Evolutionary conservation across 2,329 filamentous ascomycete species (phyloP), one percentile per base, ranked within the genome.

Genomic region (Cladobotryum mycophilum): DNA sequence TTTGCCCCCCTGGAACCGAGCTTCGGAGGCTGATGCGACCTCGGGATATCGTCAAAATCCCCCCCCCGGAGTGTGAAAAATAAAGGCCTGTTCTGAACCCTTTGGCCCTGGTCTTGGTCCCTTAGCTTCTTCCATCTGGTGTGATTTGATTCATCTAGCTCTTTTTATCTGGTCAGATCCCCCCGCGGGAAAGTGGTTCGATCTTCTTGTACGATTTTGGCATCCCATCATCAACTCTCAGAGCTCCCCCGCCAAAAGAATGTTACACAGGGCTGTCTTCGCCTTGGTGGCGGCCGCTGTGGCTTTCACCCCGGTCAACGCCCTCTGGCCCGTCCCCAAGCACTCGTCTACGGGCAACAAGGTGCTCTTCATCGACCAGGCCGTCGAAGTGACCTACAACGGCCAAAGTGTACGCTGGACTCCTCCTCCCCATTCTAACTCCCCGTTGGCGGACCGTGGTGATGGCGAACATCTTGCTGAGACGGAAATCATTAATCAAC

Each of bases 271-370:
- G 48, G 43, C 38, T 14, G 37, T 48, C n/a, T 42, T 43, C 33
- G 43, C 33, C 15, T 41, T 51, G 44, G 48, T 42, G 25, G 25
- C 25, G 9, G 25, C 25, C 25, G 25, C 25, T 30, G 25, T 30
- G 25, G 25, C 25, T 11, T 30, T 30, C 25, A 30, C 25, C 6
- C 25, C 25, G 25, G 75, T 66, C 49, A 57, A 69, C n/a, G 80
- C 80, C 13, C 63, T 84, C 53, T 84, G 81, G 81, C 81, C 81
- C 12, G 69, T 73, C 18, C 81, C 81, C 2, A 67, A 69, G 48
- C 70, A 69, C 37, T 70, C 77, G 48, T 74, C 70, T 41, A 78
- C 73, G 14, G 81, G 81, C 51, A 72, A 72, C 56, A 70, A 70
- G 9, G 69, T 73, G 33, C 65, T 84, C 54, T 80, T 76, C 66